Evolutionary conservation across 108 stramenopile genomes (phyloP).

Genomic region (Skeletonema menzelii): DNA sequence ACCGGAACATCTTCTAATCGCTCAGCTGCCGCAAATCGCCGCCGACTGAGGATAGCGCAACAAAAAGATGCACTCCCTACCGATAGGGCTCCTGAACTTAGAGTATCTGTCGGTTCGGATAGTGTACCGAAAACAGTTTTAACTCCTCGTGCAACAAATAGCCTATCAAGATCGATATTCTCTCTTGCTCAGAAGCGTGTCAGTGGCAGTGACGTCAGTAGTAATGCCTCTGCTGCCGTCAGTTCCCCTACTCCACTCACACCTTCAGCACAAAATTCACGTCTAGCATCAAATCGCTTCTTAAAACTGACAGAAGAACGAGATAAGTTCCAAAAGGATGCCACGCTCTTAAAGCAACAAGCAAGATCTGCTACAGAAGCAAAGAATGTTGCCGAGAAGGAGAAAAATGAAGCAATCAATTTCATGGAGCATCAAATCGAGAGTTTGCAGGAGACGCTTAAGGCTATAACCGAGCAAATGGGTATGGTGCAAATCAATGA

Average conservation of each 20-base stretch:
- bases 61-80: background rate
- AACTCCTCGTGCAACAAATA: background rate
- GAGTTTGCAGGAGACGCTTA: conserved; percentile 8
- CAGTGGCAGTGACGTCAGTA: background rate
- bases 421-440: conserved; percentile 16
- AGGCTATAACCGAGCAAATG: background rate
- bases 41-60: background rate
- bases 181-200: background rate
- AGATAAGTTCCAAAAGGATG: conserved; percentile 14
- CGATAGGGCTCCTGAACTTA: background rate
- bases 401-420: conserved; percentile 11
- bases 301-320: conserved; percentile 6
- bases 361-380: conserved; percentile 15
- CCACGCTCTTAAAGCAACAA: conserved; percentile 15
- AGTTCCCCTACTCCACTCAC: background rate
- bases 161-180: background rate
- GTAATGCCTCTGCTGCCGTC: background rate
- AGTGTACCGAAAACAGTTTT: background rate
- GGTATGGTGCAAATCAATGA: conserved; percentile 4
- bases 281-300: background rate
- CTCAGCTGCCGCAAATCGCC: background rate
- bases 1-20: background rate
- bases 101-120: background rate
- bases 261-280: background rate
- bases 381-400: conserved; percentile 2